Evolutionary conservation across 1,139 yeast genomes (phyloP), one percentile per base, ranked within the genome.

Genomic region (Scheffersomyces quercinus): DNA sequence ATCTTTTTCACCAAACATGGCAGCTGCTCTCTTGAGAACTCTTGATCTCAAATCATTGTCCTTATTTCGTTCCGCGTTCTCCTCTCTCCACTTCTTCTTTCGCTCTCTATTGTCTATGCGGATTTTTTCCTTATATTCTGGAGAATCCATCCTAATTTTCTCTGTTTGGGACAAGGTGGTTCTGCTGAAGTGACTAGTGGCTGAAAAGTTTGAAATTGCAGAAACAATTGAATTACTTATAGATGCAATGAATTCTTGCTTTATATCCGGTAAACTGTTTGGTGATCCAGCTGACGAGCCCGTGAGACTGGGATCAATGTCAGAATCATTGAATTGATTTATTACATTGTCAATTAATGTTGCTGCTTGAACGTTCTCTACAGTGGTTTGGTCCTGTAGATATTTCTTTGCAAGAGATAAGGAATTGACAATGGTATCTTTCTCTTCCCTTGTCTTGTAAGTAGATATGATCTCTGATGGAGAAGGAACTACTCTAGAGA

Each of bases 11-110:
- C 97, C 96, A 65, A 82, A 90, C 51, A 85, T 67, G 14, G 67
- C 65, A 36, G 70, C 71, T 0, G 98, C 97, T 37, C 93, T 72
- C 52, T 83, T 84, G 48, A 79, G 75, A 26, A 93, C 85, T 43
- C 98, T 72, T 1, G 88, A 81, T 42, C 95, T 75, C 46, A 91
- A 68, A 60, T 91, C 98, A 54, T 88, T 86, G 60, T 89, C 97
- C 65, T 88, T 85, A 60, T 91, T 91, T 50, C 95, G 75, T 49
- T 85, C 86, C 12, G 80, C 78, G 60, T 91, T 90, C 31, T 82
- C 84, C 49, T 83, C 93, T 58, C 98, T 79, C 98, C 98, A 93
- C 53, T 82, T 81, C 67, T 90, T 85, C 67, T 93, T 93, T 33
- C 98, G 75, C 49, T 87, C 93, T 40, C 96, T 75, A 55, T 90